A percentile compares a stretch with the other conserved stretches of the same genome.
Conservation (phyloP, 345 rosid genomes). For the Excoecaria cochinchinensis region DNA sequence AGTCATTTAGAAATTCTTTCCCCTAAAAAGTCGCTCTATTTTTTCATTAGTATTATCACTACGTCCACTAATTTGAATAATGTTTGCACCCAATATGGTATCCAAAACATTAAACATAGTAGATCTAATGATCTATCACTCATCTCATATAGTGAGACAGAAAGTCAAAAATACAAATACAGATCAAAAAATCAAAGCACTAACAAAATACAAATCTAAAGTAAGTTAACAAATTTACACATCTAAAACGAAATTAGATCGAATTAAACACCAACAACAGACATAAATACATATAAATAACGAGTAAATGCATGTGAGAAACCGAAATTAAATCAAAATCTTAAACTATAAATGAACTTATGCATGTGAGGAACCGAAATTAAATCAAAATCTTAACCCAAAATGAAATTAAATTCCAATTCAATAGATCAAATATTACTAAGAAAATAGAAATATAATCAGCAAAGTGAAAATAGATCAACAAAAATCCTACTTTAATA, state of each 20-base stretch:
- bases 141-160: not conserved
- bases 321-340: too few relatives aligned
- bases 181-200: not conserved
- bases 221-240: not conserved
- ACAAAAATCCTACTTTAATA: too few relatives aligned
- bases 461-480: not conserved
- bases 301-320: not conserved
- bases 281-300: not conserved
- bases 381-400: not conserved
- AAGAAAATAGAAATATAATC: not conserved
- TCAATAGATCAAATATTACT: not conserved
- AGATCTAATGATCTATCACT: not conserved
- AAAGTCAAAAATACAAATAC: not conserved
- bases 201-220: not conserved
- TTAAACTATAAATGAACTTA: too few relatives aligned
- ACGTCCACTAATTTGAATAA: not conserved
- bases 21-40: not conserved
- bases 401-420: not conserved
- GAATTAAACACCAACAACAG: not conserved
- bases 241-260: not conserved
- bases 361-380: too few relatives aligned
- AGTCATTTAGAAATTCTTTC: not conserved
- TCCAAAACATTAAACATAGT: not conserved
- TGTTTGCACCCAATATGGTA: not conserved
- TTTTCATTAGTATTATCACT: not conserved